Evolutionary conservation across 2,329 filamentous ascomycete species (phyloP), one percentile per base, ranked within the genome.

Genomic region (Fusarium zealandicum): DNA sequence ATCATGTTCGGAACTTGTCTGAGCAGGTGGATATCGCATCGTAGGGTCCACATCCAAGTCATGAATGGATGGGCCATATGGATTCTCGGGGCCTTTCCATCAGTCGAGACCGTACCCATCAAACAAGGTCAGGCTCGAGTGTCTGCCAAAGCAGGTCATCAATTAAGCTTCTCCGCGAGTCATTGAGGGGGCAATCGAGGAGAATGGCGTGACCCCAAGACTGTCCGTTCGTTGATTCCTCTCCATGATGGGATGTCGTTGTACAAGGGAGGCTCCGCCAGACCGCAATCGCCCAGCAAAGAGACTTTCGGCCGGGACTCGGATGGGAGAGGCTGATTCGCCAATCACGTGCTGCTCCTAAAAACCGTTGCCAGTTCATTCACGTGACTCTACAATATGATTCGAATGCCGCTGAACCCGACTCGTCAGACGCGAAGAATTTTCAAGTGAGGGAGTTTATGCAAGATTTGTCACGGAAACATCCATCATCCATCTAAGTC

Each of bases 71-170:
- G 35, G 28, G 27, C 35, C 35, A 39, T n/a, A n/a, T 47, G 43
- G 17, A 31, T 31, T 7, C 25, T 13, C 14, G 25, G 14, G 25
- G 25, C 6, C 10, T 42, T 45, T 13, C 20, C 42, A 47, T 46
- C 49, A 40, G 35, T 45, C 54, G 32, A 43, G 41, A 17, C 30
- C 25, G 40, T 59, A 40, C 38, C 59, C 59, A 61, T 46, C 38
- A 48, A 63, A 62, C 59, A 61, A 59, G 54, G 54, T 58, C 48
- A 42, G 38, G 48, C 48, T 58, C 55, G 51, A 58, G 54, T 31
- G 50, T 38, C 45, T 38, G 49, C 59, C 36, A 32, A 28, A 17
- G 45, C 5, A 28, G 13, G 8, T 48, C 41, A 42, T 45, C 12
- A 31, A 12, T 47, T 56, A 59, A 55, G 59, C 49, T 61, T 61